Evolutionary conservation across 345 rosid species (phyloP), one percentile per base, ranked within the genome.

Genomic region (Eucalyptus rudis): DNA sequence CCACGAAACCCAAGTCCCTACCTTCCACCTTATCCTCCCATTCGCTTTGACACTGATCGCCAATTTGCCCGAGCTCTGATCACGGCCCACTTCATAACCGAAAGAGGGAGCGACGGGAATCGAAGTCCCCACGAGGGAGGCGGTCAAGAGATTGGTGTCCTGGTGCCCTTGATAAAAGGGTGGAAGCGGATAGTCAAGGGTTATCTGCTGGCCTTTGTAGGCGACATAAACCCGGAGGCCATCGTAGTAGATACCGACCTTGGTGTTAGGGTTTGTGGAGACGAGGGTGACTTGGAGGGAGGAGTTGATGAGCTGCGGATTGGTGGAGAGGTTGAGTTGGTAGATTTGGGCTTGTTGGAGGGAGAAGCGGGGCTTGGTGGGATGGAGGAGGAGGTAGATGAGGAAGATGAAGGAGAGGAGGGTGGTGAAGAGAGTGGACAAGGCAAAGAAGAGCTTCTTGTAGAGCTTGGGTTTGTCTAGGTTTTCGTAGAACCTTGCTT

Each of bases 1-100:
- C 2, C 97, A 96, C 1, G 99, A 98, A 86, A 98, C 98, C 97
- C 99, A 97, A 49, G 96, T 93, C 40, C 99, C 98, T 27, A 96
- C 94, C 90, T 95, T 96, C 99, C 99, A 97, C 85, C 99, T 84
- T 13, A 97, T 90, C 91, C 93, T 92, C 43, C 98, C 99, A n/a
- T 93, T 92, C 88, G 92, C 92, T 92, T 93, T 96, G 56, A 96
- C 45, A 54, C 81, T 94, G 10, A 96, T 87, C 36, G 91, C 88
- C 20, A 96, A 87, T 87, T 90, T 95, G 36, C 99, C 98, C 2
- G 90, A 89, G 5, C 88, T 88, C 91, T 93, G 94, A 86, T 96
- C 99, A 27, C 95, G 95, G 31, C 90, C 92, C 29, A 96, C 94
- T 88, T 95, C 95, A 66, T 93, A 96, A 14, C 93, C 93, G 44